Percentiles rank a stretch among this genome's conserved stretches.
These are phyloP conservation scores for Epichloe brachyelytri DNA, from an alignment of 2,329 filamentous ascomycete species.

Conservation along the genomic window DNA sequence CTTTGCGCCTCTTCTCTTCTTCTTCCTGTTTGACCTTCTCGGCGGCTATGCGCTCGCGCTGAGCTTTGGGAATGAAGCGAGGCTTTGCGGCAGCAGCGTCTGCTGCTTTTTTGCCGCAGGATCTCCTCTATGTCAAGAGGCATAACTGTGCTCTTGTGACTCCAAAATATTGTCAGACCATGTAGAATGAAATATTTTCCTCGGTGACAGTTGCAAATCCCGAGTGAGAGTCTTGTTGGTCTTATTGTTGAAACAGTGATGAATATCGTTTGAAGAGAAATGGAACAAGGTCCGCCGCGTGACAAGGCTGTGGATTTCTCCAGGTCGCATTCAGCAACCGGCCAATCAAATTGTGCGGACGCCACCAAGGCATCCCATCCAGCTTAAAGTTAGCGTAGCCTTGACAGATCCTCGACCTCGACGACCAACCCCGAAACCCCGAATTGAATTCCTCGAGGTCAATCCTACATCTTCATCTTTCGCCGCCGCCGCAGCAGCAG, in stretches of 20 bases:
- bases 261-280: too few species aligned
- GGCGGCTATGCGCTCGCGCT: slow-evolving; percentile 67
- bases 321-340: neutral
- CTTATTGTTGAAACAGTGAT: too few species aligned
- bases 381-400: slow-evolving; percentile 5
- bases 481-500: neutral
- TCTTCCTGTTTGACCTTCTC: slow-evolving; percentile 64
- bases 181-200: too few species aligned
- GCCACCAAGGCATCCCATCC: neutral
- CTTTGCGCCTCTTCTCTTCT: slow-evolving; percentile 39
- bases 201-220: too few species aligned
- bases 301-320: slow-evolving; percentile 7
- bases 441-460: neutral
- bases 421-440: neutral
- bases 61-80: slow-evolving; percentile 72
- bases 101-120: slow-evolving; percentile 68
- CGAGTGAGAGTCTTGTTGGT: too few species aligned
- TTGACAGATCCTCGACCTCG: slow-evolving; percentile 1
- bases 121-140: slow-evolving; percentile 73
- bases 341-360: slow-evolving; percentile 6
- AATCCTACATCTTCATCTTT: neutral
- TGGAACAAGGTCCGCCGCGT: neutral
- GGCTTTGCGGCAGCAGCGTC: slow-evolving; percentile 78
- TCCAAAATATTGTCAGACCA: neutral
- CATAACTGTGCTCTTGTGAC: slow-evolving; percentile 13